A percentile compares a stretch with the other conserved stretches of the same genome.
Conservation (phyloP, 805 yeast species). For the Blastobotrys robertii region DNA sequence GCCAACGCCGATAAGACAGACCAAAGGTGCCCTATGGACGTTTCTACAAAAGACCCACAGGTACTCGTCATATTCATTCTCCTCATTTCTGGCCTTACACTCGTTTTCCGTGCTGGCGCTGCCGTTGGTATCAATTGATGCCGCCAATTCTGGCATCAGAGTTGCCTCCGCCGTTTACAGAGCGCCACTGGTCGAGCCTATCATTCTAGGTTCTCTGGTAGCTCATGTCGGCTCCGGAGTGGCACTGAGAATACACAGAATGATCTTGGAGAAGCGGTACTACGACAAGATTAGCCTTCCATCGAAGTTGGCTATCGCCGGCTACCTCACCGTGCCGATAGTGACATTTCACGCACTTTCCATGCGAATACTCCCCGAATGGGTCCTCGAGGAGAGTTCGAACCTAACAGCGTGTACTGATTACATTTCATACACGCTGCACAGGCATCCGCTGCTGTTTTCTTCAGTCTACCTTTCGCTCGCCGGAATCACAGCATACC, state of each 20-base stretch:
- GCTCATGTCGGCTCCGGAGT: slow-evolving; percentile 48
- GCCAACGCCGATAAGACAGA: not conserved
- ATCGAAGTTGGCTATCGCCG: slow-evolving; percentile 52
- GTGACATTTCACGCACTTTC: slow-evolving; percentile 37
- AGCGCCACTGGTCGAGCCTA: slow-evolving; percentile 38
- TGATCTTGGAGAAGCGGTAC: slow-evolving; percentile 20
- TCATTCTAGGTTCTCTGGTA: slow-evolving; percentile 36
- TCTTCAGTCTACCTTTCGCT: slow-evolving; percentile 29
- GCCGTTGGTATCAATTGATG: slow-evolving; percentile 38
- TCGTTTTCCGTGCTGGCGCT: slow-evolving; percentile 41
- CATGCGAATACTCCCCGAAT: slow-evolving; percentile 39
- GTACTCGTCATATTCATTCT: slow-evolving; percentile 48
- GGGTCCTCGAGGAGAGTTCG: slow-evolving; percentile 55
- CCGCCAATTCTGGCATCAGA: slow-evolving; percentile 45
- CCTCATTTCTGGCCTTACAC: slow-evolving; percentile 48
- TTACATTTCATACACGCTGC: slow-evolving; percentile 37
- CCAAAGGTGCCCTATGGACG: not conserved
- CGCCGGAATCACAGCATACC: slow-evolving; percentile 38
- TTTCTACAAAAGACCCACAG: slow-evolving; percentile 14
- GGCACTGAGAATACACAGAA: slow-evolving; percentile 31
- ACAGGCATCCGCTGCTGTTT: slow-evolving; percentile 24
- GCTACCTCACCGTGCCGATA: slow-evolving; percentile 43
- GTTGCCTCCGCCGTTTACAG: slow-evolving; percentile 54
- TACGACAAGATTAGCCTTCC: slow-evolving; percentile 22
- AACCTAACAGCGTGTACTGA: slow-evolving; percentile 32